Conservation (phyloP, 2,329 filamentous ascomycete species). For the Claviceps sp. region DNA sequence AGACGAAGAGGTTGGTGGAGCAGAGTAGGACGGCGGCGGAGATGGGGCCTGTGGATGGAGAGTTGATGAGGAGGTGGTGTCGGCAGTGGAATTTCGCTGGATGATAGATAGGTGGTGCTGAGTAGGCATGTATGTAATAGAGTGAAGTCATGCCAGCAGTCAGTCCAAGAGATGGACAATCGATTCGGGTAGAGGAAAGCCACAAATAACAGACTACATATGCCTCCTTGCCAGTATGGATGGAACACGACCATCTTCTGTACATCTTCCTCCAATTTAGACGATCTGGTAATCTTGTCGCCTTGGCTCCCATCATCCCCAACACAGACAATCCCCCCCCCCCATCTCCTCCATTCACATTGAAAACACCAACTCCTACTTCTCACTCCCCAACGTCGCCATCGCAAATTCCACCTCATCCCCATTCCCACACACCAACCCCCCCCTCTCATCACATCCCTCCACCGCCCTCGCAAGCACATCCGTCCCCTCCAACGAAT, state of each 20-base stretch:
- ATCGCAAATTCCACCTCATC: conserved; percentile 31
- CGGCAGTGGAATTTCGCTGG: conserved; percentile 24
- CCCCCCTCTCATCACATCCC: conserved; percentile 35
- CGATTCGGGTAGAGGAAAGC: too few relatives aligned
- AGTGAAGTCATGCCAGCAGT: too few relatives aligned
- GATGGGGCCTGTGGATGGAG: conserved; percentile 26
- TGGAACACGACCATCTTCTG: too few relatives aligned
- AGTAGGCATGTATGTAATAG: too few relatives aligned
- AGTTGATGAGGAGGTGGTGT: conserved; percentile 35
- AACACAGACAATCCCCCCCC: neutral
- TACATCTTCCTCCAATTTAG: too few relatives aligned
- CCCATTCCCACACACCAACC: conserved; percentile 34
- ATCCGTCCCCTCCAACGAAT: conserved; percentile 27
- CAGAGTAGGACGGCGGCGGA: conserved; percentile 28
- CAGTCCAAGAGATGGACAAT: too few relatives aligned
- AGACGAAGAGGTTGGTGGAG: conserved; percentile 24
- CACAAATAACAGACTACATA: too few relatives aligned
- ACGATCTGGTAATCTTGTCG: too few relatives aligned
- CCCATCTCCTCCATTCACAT: too few relatives aligned
- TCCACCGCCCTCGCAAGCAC: conserved; percentile 26
- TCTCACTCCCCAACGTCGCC: neutral
- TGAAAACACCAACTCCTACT: neutral
- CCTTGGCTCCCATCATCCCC: neutral
- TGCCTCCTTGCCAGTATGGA: too few relatives aligned
- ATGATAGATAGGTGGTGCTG: too few relatives aligned